Percentiles rank a stretch among this genome's conserved stretches.
These are phyloP conservation scores for Hericium alpestre DNA, from an alignment of 768 basidiomycete species.

Conservation along the genomic window DNA sequence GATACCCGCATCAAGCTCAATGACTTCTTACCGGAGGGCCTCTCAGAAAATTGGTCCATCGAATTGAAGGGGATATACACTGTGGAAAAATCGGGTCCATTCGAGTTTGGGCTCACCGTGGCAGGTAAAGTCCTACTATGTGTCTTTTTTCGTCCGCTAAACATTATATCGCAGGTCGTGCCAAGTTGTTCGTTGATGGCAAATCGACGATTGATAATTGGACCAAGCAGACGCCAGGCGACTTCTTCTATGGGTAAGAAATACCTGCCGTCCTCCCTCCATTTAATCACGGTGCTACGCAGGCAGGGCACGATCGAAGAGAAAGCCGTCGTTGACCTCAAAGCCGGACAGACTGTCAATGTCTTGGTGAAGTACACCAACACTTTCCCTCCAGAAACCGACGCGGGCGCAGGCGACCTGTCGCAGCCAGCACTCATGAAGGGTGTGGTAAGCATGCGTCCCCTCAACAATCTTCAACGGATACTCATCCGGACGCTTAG, in stretches of 20 bases:
- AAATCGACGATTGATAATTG: constrained; percentile 59
- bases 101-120: constrained; percentile 54
- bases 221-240: constrained; percentile 55
- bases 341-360: constrained; percentile 36
- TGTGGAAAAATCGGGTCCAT: constrained; percentile 36
- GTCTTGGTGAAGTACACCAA: constrained; percentile 60
- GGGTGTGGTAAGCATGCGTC: constrained; percentile 39
- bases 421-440: constrained; percentile 62
- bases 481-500: constrained; percentile 19
- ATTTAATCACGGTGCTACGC: not conserved
- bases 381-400: constrained; percentile 35
- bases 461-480: too few relatives aligned
- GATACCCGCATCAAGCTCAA: constrained; percentile 59
- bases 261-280: not conserved
- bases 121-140: constrained; percentile 28
- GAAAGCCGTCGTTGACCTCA: constrained; percentile 37
- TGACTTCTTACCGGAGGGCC: constrained; percentile 50
- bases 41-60: constrained; percentile 45
- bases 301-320: constrained; percentile 61
- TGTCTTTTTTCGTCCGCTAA: not conserved
- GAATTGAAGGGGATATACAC: constrained; percentile 44
- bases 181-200: constrained; percentile 53
- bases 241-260: constrained; percentile 58
- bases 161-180: constrained; percentile 29
- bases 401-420: constrained; percentile 26